Percentiles rank a stretch among this genome's conserved stretches.
phyloP scores from a whole-genome alignment of 139 green algal species.

The Mesotaenium endlicherianum region DNA sequence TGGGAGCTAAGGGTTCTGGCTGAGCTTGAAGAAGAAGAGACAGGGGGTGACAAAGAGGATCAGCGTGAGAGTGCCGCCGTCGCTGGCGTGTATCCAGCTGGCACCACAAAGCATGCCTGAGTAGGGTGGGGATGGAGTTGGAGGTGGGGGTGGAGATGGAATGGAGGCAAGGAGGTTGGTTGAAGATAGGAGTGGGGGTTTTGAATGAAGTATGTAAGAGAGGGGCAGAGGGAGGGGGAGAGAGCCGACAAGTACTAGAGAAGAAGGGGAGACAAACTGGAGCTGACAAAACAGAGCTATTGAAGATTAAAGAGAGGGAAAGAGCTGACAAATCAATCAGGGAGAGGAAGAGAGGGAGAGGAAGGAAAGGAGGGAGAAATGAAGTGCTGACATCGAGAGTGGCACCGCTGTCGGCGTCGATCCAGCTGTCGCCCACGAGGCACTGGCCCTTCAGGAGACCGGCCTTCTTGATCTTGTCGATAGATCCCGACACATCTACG shows the following conservation, averaged over 20 bases:
- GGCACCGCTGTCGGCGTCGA: conserved; percentile 9
- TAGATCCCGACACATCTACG: not conserved
- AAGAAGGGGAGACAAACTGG: not conserved
- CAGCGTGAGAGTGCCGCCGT: too few species aligned
- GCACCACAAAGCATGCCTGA: too few species aligned
- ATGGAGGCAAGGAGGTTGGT: not conserved
- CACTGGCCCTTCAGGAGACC: conserved; percentile 3
- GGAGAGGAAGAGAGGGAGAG: not conserved
- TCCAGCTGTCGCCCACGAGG: conserved; percentile 13
- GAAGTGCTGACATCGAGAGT: not conserved
- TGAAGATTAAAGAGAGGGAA: not conserved
- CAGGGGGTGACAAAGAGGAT: too few species aligned
- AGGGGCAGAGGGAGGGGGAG: not conserved
- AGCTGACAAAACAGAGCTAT: too few species aligned
- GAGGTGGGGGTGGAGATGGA: too few species aligned
- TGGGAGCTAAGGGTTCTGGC: too few species aligned
- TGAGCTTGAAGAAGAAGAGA: too few species aligned
- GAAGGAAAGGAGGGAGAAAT: not conserved
- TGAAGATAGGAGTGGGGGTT: not conserved
- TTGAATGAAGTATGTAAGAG: not conserved
- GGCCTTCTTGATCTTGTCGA: conserved; percentile 8
- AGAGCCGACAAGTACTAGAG: not conserved
- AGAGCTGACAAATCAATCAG: not conserved
- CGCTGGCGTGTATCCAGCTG: too few species aligned
- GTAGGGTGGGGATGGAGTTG: too few species aligned